These are phyloP conservation scores for Colletotrichum agaves DNA, from an alignment of 2,329 filamentous ascomycete genomes.

Conservation along the genomic window DNA sequence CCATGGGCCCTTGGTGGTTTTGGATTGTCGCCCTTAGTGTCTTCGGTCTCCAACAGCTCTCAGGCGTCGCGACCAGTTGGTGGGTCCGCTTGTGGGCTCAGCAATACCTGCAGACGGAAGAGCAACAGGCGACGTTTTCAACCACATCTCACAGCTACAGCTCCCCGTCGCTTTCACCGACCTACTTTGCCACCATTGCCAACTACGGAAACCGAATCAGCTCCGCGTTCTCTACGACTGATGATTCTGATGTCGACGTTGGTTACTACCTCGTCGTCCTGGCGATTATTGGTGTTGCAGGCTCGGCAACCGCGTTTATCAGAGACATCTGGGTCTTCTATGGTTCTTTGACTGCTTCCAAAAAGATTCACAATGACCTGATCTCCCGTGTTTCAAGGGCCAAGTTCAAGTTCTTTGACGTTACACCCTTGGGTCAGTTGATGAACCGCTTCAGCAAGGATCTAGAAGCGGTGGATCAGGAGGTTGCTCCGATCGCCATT, in stretches of 20 bases:
- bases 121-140: constrained; percentile 48
- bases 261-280: constrained; percentile 87
- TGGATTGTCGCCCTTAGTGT: constrained; percentile 81
- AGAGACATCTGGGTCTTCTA: constrained; percentile 92
- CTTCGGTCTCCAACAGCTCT: constrained; percentile 85
- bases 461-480: constrained; percentile 92
- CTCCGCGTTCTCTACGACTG: constrained; percentile 49
- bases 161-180: constrained; percentile 48
- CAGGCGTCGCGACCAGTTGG: constrained; percentile 86
- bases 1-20: constrained; percentile 98
- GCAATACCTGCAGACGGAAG: constrained; percentile 72
- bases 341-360: constrained; percentile 89
- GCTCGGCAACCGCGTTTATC: constrained; percentile 82
- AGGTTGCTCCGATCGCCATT: constrained; percentile 92
- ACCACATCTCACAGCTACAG: constrained; percentile 50
- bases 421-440: constrained; percentile 92
- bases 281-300: constrained; percentile 79
- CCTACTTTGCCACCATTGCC: constrained; percentile 53
- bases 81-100: constrained; percentile 98
- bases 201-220: constrained; percentile 47
- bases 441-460: constrained; percentile 99
- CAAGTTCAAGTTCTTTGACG: constrained; percentile 97
- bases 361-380: constrained; percentile 81
- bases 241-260: constrained; percentile 74
- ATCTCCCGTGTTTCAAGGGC: constrained; percentile 85